phyloP scores from a whole-genome alignment of 2,329 filamentous ascomycete species.

The Mycosphaerelloides madeirae region DNA sequence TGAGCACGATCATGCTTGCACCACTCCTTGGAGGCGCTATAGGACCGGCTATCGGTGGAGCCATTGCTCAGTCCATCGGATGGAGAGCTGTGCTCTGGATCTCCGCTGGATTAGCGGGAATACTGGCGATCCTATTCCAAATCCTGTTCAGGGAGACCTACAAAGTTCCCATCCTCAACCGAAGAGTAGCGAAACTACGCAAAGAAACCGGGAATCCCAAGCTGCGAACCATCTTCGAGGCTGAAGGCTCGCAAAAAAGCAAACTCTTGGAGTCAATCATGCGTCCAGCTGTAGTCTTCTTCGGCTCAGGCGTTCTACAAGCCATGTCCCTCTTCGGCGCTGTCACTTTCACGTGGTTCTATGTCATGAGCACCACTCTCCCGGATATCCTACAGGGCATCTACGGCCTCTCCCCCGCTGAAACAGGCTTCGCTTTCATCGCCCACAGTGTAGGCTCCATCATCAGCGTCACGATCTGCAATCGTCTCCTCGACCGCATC shows the following conservation, averaged over 20 bases:
- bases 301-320: constrained; percentile 52
- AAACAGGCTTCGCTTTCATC: constrained; percentile 52
- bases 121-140: constrained; percentile 50
- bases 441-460: constrained; percentile 48
- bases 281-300: constrained; percentile 40
- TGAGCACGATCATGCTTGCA: constrained; percentile 55
- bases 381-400: constrained; percentile 39
- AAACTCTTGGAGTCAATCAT: constrained; percentile 36
- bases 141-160: constrained; percentile 58
- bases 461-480: constrained; percentile 35
- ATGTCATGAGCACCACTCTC: constrained; percentile 44
- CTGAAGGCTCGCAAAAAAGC: constrained; percentile 7
- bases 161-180: constrained; percentile 51
- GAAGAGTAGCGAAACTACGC: constrained; percentile 33
- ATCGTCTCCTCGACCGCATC: constrained; percentile 36
- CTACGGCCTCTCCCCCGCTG: constrained; percentile 46
- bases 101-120: constrained; percentile 43
- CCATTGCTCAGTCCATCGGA: constrained; percentile 51
- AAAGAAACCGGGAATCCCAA: constrained; percentile 17
- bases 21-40: constrained; percentile 55
- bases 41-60: constrained; percentile 53
- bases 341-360: constrained; percentile 43
- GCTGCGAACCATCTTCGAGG: constrained; percentile 19
- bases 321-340: constrained; percentile 44
- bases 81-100: constrained; percentile 55